Percentiles rank a stretch among this genome's conserved stretches.
Evolutionary conservation across 805 yeast genomes (phyloP).

Genomic region (Diddensiella caesifluorescens): DNA sequence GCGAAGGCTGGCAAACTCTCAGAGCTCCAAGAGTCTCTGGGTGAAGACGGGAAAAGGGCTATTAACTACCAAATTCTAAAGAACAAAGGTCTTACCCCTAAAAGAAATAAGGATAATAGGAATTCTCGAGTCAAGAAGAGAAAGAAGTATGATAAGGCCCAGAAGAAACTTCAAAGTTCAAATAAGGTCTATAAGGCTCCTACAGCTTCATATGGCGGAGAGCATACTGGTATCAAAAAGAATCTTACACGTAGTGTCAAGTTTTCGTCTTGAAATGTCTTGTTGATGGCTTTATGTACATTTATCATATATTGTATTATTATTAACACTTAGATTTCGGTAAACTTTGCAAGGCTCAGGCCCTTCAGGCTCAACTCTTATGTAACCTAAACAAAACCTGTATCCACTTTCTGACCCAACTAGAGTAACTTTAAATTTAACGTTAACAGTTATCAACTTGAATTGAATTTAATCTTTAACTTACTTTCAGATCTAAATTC

Average conservation of each 20-base stretch:
- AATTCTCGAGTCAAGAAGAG: conserved; percentile 98
- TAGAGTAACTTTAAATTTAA: no score
- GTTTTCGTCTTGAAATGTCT: conserved; percentile 38
- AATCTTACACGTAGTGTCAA: conserved; percentile 83
- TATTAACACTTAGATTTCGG: no score
- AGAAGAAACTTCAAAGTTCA: conserved; percentile 85
- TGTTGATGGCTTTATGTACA: no score
- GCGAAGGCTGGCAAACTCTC: conserved; percentile 79
- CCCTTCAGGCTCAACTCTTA: no score
- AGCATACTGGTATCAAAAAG: conserved; percentile 95
- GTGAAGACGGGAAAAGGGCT: conserved; percentile 86
- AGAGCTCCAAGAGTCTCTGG: conserved; percentile 54
- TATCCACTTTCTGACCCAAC: no score
- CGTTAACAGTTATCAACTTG: no score
- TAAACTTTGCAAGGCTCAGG: no score
- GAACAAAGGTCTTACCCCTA: conserved; percentile 93
- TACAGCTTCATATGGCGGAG: conserved; percentile 84
- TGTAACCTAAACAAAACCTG: no score
- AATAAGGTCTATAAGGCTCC: conserved; percentile 80
- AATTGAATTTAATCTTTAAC: no score
- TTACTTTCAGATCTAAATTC: no score
- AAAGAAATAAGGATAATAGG: conserved; percentile 87
- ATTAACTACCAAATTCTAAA: conserved; percentile 90
- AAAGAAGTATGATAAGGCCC: conserved; percentile 89
- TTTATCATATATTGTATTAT: no score